Evolutionary conservation across 2,329 filamentous ascomycete genomes (phyloP), one percentile per base, ranked within the genome.

Genomic region (Cladophialophora exuberans): DNA sequence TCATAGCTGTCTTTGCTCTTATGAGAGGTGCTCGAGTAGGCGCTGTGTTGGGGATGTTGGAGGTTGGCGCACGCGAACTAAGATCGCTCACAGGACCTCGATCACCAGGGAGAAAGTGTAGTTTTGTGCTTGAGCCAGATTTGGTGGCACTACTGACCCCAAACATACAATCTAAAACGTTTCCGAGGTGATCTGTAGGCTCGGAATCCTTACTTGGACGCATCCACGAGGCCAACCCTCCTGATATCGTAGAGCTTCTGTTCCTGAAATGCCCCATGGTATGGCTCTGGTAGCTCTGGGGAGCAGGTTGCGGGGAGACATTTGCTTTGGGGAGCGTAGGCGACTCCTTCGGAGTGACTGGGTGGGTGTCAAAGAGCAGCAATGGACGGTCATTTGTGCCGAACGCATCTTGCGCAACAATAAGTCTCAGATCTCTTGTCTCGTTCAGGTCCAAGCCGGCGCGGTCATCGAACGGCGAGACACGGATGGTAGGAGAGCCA

Each of bases 81-180:
- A 57, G 28, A 25, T 57, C 52, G 20, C 22, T 56, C 9, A 50
- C 25, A 15, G 38, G 17, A 38, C 49, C 47, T 25, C 41, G 54
- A 41, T 59, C 53, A 31, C 60, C 59, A 1, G 58, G 74, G 57
- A 83, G 74, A 49, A 83, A 79, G 65, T 84, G 82, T 65, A 84
- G 77, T 66, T 84, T 84, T 39, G 82, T 84, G 20, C 79, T 82
- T 6, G 80, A 79, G n/a, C 80, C 80, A 35, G 78, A 72, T 63
- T 83, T 83, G 57, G 76, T 79, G 65, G 83, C 80, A 33, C 79
- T 77, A 49, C 78, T 78, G 57, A 80, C 82, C 23, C 82, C 82
- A 65, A 84, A 84, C 66, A 84, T 84, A 67, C 81, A 84, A 57
- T 83, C 81, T 54, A 84, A 62, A 50, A 76, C 67, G 68, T 76